Evolutionary conservation across 2,329 filamentous ascomycete genomes (phyloP), one percentile per base, ranked within the genome.

Genomic region (Pseudocercospora cruenta): DNA sequence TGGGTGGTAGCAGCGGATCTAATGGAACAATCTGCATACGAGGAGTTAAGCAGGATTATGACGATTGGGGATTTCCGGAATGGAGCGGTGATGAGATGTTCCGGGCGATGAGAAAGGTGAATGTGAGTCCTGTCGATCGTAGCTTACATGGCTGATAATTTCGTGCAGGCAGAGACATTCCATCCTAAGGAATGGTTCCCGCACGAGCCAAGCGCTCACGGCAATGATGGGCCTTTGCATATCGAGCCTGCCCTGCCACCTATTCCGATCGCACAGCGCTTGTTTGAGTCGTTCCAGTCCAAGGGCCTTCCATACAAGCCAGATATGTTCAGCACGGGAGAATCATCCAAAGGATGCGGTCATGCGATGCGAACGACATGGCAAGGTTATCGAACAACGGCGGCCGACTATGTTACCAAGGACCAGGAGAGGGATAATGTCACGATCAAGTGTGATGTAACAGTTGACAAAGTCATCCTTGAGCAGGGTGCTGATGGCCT

Each of bases 401-500:
- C 82, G 0, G 85, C 85, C 12, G 85, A 87, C 71, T 88, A 85
- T 60, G 73, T 84, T 33, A 79, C 77, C 10, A 80, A 80, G 28
- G 76, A 77, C 57, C 75, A 78, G 31, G 72, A 78, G 4, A 74
- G 73, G 59, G 61, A 72, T 0, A 87, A 87, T 57, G 78, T 87
- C 21, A 85, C 65, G 73, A 86, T 62, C 58, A 75, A 81, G 63
- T 71, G 68, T 62, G 61, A 74, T 55, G 63, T 62, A 10, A 71
- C 68, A 5, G 91, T 87, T 68, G 88, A 90, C 65, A 89, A 88
- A 75, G 78, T 93, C 74, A 80, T 82, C 43, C 89, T 89, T 67
- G 89, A 90, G 43, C 65, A 61, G 21, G 85, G 88, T 1, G 87
- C 62, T 3, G 65, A 85, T 21, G 75, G 80, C 59, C 76, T 82